Percentiles rank a stretch among this genome's conserved stretches.
phyloP scores from a whole-genome alignment of 106 monocot species.

The Amphibolis antarctica region DNA sequence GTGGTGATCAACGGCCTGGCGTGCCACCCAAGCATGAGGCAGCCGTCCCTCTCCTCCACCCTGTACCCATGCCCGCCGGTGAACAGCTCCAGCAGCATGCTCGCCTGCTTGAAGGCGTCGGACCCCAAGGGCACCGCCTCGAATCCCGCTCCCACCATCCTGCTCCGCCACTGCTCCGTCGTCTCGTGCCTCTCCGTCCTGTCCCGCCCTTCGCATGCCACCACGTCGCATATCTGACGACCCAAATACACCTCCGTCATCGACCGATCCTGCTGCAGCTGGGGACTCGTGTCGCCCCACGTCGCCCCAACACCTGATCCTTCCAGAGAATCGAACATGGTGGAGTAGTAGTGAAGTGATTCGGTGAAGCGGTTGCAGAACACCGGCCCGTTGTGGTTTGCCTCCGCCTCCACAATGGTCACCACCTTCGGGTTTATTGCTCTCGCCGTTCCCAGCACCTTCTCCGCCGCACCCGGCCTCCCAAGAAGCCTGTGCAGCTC shows the following conservation, averaged over 20 bases:
- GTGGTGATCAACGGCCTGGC: slow-evolving; percentile 76
- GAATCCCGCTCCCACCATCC: slow-evolving; percentile 54
- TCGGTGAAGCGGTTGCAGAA: slow-evolving; percentile 71
- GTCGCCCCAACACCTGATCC: slow-evolving; percentile 18
- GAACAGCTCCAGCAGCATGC: slow-evolving; percentile 61
- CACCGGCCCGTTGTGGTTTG: slow-evolving; percentile 42
- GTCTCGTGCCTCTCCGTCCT: slow-evolving; percentile 80
- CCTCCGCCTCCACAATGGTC: slow-evolving; percentile 66
- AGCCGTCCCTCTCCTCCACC: slow-evolving; percentile 81
- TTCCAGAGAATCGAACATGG: slow-evolving; percentile 71
- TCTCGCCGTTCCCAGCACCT: slow-evolving; percentile 10
- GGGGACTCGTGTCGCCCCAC: no score
- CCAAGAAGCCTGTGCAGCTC: not conserved
- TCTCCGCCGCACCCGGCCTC: not conserved
- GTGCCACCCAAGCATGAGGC: slow-evolving; percentile 86
- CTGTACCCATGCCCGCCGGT: slow-evolving; percentile 73
- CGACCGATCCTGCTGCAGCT: slow-evolving; percentile 24
- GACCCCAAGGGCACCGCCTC: slow-evolving; percentile 64
- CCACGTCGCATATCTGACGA: slow-evolving; percentile 77
- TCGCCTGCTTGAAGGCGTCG: slow-evolving; percentile 84
- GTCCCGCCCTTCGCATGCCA: slow-evolving; percentile 65
- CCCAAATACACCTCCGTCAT: slow-evolving; percentile 88
- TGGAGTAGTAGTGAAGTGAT: slow-evolving; percentile 62
- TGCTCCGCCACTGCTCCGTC: slow-evolving; percentile 39
- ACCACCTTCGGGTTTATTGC: slow-evolving; percentile 48